Base-by-base conservation (phyloP, 1,284 basidiomycete genomes). In the Tilletia horrida region DNA sequence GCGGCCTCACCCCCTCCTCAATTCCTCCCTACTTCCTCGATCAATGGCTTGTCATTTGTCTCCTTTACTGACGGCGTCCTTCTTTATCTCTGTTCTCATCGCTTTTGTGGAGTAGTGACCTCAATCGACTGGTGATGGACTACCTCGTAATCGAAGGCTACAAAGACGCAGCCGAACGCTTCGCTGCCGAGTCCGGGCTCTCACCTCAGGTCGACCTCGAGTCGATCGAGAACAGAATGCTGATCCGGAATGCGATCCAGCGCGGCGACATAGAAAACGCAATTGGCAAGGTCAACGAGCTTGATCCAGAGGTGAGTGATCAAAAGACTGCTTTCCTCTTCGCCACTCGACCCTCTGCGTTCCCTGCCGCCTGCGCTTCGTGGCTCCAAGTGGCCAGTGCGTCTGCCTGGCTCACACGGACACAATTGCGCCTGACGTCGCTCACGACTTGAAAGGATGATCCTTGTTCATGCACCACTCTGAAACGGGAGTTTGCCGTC, bases 121-220 rank as follows among this genome's bases (percentile, higher is more conserved):
- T 98, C 69, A 96, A 98, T 82, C 87, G 90, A 3, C 87, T 98
- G n/a, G 88, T 98, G 61, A 94, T 97, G 89, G 93, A 99, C 83
- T 98, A 97, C 83, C 89, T 98, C 68, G 91, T 97, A 71, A 93
- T 96, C 67, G 94, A 97, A 81, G 95, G 95, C 1, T 97, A 95
- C 86, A 93, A 94, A 80, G 89, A 91, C 25, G 93, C 96, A 0
- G 95, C 96, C 1, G 90, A 95, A 78, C 90, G 93, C 81, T 97
- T 98, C 81, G 90, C 91, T 69, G 87, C 88, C 64, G 95, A 98
- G 82, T 90, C 93, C 1, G 88, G 88, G 44, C 84, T 97, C 55
- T 83, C 86, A 4, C 86, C 90, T 0, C 86, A 76, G 6, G 76
- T 93, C 57, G 93, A 97, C 78, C 90, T 93, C 79, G 90, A 91